phyloP scores from a whole-genome alignment of 805 yeast species.

The Saitoella complicata region DNA sequence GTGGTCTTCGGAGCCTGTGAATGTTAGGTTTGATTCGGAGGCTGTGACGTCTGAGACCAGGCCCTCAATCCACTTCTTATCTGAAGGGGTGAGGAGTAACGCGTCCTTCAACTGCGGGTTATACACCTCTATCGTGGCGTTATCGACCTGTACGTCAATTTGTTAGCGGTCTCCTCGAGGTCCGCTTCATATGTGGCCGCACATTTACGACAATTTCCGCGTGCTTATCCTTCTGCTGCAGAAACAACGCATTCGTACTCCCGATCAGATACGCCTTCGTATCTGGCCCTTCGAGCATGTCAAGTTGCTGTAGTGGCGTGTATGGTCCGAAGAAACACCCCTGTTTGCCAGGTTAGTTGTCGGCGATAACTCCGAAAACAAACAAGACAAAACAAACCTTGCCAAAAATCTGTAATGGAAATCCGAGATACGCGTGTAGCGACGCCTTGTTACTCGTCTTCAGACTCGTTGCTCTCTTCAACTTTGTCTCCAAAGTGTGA shows the following conservation, averaged over 20 bases:
- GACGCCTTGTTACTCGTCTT: constrained; percentile 67
- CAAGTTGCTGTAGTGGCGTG: constrained; percentile 81
- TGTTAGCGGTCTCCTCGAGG: constrained; percentile 13
- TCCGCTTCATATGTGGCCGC: too few relatives aligned
- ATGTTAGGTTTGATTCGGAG: constrained; percentile 26
- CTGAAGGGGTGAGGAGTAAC: constrained; percentile 38
- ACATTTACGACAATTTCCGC: constrained; percentile 63
- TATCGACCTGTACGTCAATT: constrained; percentile 10
- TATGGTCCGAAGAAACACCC: constrained; percentile 88
- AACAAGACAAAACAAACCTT: constrained; percentile 15
- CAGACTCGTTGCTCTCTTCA: constrained; percentile 47
- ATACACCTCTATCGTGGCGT: constrained; percentile 30
- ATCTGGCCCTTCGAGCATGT: constrained; percentile 42
- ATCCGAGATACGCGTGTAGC: constrained; percentile 61
- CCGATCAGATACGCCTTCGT: constrained; percentile 63
- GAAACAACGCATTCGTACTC: constrained; percentile 67
- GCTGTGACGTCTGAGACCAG: constrained; percentile 34
- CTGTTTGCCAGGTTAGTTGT: background rate
- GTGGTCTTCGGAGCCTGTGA: constrained; percentile 70
- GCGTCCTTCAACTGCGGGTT: constrained; percentile 27
- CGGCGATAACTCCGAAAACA: too few relatives aligned
- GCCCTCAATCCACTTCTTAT: constrained; percentile 57
- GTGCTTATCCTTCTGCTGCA: constrained; percentile 42
- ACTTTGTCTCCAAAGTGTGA: constrained; percentile 33
- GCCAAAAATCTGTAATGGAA: constrained; percentile 76